A percentile compares a stretch with the other conserved stretches of the same genome.
Evolutionary conservation across 345 rosid genomes (phyloP).

Genomic region (Bruguiera parviflora): DNA sequence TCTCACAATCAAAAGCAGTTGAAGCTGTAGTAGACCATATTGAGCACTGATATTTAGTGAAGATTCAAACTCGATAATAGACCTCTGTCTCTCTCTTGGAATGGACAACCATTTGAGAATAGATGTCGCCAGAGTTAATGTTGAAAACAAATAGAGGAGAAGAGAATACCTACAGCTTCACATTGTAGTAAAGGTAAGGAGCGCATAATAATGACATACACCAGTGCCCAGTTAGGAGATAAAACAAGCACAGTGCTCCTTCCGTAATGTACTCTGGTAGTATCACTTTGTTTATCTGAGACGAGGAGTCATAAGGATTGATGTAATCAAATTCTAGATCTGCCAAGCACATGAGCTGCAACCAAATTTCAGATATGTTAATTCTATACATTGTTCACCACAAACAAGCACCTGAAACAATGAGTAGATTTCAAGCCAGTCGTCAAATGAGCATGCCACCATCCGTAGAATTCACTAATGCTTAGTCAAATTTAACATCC

Average conservation of each 20-base stretch:
- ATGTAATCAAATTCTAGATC: constrained; percentile 45
- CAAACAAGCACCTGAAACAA: neutral
- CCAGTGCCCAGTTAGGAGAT: constrained; percentile 45
- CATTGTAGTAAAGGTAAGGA: constrained; percentile 39
- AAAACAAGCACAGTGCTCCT: constrained; percentile 33
- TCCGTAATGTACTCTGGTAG: constrained; percentile 38
- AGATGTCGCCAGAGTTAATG: neutral
- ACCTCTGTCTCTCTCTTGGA: neutral
- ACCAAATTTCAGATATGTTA: neutral
- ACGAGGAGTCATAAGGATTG: constrained; percentile 40
- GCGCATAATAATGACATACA: constrained; percentile 34
- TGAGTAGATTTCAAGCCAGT: neutral
- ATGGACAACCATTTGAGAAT: neutral
- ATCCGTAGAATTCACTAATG: no score
- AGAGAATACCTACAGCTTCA: constrained; percentile 32
- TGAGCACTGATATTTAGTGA: neutral
- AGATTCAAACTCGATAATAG: neutral
- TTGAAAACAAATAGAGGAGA: neutral
- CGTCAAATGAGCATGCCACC: neutral
- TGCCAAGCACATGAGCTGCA: constrained; percentile 48
- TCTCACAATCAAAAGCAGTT: neutral
- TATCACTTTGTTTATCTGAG: constrained; percentile 34
- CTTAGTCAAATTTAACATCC: no score
- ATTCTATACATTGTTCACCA: neutral
- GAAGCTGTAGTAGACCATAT: neutral